These are phyloP conservation scores for Aspergillus sojae DNA, from an alignment of 2,329 filamentous ascomycete genomes.

Conservation along the genomic window DNA sequence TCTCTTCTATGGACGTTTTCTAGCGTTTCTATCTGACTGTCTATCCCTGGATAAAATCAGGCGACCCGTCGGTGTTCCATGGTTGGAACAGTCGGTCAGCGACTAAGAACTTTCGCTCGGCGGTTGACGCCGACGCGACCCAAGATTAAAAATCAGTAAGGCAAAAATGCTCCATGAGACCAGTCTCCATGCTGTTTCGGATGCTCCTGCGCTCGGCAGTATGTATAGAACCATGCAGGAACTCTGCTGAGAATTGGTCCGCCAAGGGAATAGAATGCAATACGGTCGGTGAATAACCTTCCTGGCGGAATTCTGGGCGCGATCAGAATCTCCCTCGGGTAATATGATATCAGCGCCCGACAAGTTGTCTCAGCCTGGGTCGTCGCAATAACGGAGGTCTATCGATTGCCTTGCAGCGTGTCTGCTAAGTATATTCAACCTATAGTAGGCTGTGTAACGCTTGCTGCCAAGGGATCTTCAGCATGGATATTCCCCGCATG, in stretches of 20 bases:
- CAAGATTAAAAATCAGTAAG: not conserved
- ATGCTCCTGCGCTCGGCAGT: not conserved
- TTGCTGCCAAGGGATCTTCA: conserved; percentile 24
- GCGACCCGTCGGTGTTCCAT: conserved; percentile 10
- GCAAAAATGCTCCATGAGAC: not conserved
- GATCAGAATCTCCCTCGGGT: not conserved
- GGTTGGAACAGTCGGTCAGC: conserved; percentile 5
- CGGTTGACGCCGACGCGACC: not conserved
- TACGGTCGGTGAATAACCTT: conserved; percentile 1
- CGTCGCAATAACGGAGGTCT: not conserved
- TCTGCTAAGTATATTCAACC: not conserved
- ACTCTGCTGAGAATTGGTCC: conserved; percentile 5
- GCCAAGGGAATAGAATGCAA: conserved; percentile 8
- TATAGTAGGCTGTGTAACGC: not conserved
- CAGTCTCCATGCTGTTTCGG: conserved; percentile 2
- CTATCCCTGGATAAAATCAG: not conserved
- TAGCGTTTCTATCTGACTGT: not conserved
- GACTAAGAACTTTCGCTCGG: not conserved
- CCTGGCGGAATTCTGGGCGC: not conserved
- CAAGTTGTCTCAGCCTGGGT: not conserved
- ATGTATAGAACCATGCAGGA: not conserved
- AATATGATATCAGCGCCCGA: not conserved
- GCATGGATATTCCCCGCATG: conserved; percentile 18
- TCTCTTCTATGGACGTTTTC: not conserved
- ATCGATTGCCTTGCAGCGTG: not conserved